Evolutionary conservation across 768 basidiomycete species (phyloP), one percentile per base, ranked within the genome.

Genomic region (Dioszegia hungarica): DNA sequence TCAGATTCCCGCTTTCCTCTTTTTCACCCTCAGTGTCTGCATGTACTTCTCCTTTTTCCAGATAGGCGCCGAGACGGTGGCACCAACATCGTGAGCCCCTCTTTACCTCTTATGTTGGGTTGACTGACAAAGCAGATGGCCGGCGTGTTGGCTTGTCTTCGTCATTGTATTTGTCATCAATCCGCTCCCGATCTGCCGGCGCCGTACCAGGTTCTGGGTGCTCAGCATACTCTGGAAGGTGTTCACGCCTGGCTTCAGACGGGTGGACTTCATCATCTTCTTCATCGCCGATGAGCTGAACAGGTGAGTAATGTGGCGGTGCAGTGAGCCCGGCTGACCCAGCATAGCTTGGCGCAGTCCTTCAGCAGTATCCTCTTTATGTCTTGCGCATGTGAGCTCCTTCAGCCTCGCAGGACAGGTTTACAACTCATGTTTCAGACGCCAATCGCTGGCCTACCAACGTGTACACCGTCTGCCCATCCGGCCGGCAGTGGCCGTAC

Each of bases 21-120:
- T 91, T 27, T 79, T 83, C 24, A 80, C 84, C 0, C 81, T 97
- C 5, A 84, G 82, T 50, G 87, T 86, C 60, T 84, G 87, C 27
- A 91, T 91, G 73, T 92, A 86, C 85, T 79, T 95, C 39, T 88
- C 92, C 0, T 89, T 93, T 69, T 70, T 81, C 40, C 80, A 80
- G 19, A 78, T 89, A 20, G 87, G 86, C 14, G 59, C 75, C 22
- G 72, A 79, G 0, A 64, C 75, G 17, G 71, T 86, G 12, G 77
- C 80, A 1, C 88, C 94, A 0, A 84, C 84, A 3, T 74, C 84
- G 1, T 98, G 28, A 64, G 73, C n/a, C n/a, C n/a, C n/a, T 63
- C 31, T 33, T 10, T 3, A 20, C 17, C 22, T 36, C n/a, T 0
- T 33, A 6, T 14, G 31, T 14, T 33, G 14, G 31, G 8, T 14